Evolutionary conservation across 2,329 filamentous ascomycete genomes (phyloP), one percentile per base, ranked within the genome.

Genomic region (Monilinia fructicola): DNA sequence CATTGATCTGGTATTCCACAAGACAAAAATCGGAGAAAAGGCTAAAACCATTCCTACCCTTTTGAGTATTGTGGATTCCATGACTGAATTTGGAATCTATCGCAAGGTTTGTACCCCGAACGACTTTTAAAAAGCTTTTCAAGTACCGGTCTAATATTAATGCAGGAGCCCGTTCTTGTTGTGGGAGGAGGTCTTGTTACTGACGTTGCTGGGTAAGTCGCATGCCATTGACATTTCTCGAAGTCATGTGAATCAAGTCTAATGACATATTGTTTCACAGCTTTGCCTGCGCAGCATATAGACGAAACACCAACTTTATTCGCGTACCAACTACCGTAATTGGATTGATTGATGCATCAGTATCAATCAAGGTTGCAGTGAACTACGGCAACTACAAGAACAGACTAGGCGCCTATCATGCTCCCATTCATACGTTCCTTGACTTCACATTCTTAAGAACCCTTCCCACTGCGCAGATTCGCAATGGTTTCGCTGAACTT

Each of bases 321-420:
- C 87, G 89, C 58, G 84, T 91, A 11, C 89, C 89, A 1, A 91
- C 89, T 0, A 91, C 89, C 0, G 86, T 91, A 69, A 91, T 92
- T 73, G 89, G 89, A 12, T 81, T 92, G 58, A 91, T 91, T 68
- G 89, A 92, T 74, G 89, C 89, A 3, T 90, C 87, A 23, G 89
- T 91, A 61, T 89, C 86, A 46, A 91, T 91, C 81, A 91, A 91
- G 75, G 89, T 91, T n/a, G 89, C 87, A 16, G 88, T 91, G 73
- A 91, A 91, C 79, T 90, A 91, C 73, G 88, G 87, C 75, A 86
- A 87, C 76, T 90, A 90, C 81, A 91, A 91, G 82, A 91, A 91
- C 78, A 82, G 88, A 16, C 83, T 91, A 0, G 88, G 88, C 38
- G 89, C 88, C 4, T 91, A 91, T 75, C 89, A 91, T 73, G 88